Percentiles rank a stretch among this genome's conserved stretches.
phyloP scores from a whole-genome alignment of 108 stramenopile species.

The Nitzschia palea region DNA sequence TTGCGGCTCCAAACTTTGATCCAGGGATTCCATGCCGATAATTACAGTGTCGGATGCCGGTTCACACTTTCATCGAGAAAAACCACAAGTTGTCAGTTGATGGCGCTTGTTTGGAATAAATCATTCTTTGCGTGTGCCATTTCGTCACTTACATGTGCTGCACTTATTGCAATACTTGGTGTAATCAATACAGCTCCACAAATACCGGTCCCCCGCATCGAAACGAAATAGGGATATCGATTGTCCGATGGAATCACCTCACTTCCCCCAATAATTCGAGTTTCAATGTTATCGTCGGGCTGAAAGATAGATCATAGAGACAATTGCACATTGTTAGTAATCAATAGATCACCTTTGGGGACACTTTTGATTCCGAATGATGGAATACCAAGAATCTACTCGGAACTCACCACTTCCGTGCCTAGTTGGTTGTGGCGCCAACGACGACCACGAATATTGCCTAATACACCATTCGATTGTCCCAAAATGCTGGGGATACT shows the following conservation, averaged over 20 bases:
- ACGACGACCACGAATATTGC: not conserved
- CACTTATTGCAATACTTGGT: slow-evolving; percentile 45
- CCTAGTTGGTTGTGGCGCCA: not conserved
- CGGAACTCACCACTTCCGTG: not conserved
- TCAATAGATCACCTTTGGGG: too few relatives aligned
- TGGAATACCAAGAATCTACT: too few relatives aligned
- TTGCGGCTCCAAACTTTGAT: not conserved
- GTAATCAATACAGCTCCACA: slow-evolving; percentile 54
- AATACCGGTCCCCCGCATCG: slow-evolving; percentile 18
- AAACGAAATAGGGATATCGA: slow-evolving; percentile 24
- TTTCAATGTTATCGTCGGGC: not conserved
- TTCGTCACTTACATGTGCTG: slow-evolving; percentile 46
- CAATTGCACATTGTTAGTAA: not conserved
- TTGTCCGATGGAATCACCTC: not conserved
- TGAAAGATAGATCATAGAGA: not conserved
- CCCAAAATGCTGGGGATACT: too few relatives aligned
- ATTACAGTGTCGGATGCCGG: not conserved
- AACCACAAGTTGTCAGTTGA: too few relatives aligned
- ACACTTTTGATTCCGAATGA: too few relatives aligned
- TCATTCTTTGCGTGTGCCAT: too few relatives aligned
- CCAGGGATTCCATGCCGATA: not conserved
- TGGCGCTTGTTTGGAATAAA: too few relatives aligned
- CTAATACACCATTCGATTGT: too few relatives aligned
- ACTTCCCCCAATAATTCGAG: slow-evolving; percentile 8
- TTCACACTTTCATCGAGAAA: not conserved